phyloP scores from a whole-genome alignment of 331 rosid genomes.

The Acacia concinna region DNA sequence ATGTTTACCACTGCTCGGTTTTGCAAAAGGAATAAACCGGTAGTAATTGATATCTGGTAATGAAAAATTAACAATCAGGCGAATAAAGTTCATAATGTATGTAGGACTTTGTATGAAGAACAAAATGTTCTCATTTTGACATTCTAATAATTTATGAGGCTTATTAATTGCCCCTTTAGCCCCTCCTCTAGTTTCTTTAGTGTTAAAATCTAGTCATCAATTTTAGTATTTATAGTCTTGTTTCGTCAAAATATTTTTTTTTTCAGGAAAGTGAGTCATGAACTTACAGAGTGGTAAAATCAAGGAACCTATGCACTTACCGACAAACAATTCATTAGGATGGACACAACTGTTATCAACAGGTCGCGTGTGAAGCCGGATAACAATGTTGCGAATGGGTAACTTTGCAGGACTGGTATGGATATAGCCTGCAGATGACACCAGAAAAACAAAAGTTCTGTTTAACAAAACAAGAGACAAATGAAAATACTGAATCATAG shows the following conservation, averaged over 20 bases:
- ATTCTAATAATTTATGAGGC: too few species aligned
- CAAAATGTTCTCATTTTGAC: too few species aligned
- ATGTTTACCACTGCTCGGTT: not conserved
- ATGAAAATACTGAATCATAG: not conserved
- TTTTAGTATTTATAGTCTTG: too few species aligned
- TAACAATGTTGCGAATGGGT: not conserved
- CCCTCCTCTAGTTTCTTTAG: too few species aligned
- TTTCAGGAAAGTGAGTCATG: too few species aligned
- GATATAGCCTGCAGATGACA: not conserved
- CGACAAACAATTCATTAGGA: not conserved
- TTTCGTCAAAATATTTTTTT: too few species aligned
- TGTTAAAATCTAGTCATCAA: not conserved
- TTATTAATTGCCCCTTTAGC: too few species aligned
- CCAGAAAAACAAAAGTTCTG: not conserved
- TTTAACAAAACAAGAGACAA: not conserved
- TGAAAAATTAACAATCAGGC: not conserved
- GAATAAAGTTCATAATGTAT: not conserved
- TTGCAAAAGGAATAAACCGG: not conserved
- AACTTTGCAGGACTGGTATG: not conserved
- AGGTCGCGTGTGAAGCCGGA: not conserved
- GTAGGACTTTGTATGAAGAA: not conserved
- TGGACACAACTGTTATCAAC: not conserved
- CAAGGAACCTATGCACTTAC: not conserved
- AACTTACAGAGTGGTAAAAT: too few species aligned
- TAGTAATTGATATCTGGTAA: not conserved